Percentiles rank a stretch among this genome's conserved stretches.
phyloP scores from a whole-genome alignment of 1,139 yeast genomes.

The Yamadazyma sp. region DNA sequence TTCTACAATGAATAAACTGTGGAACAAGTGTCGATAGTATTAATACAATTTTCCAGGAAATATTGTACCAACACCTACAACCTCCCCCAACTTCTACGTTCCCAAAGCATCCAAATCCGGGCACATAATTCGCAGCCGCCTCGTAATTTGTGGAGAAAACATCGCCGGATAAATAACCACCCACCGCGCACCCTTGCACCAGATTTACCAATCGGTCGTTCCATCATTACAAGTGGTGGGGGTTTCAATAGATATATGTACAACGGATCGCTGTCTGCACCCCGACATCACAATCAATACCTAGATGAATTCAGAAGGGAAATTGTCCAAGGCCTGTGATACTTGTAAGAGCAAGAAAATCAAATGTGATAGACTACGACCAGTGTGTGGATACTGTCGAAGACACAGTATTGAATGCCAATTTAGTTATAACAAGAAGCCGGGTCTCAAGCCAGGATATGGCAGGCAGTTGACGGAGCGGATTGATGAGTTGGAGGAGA shows the following conservation, averaged over 20 bases:
- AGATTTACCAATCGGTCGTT: not conserved
- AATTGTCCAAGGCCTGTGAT: constrained; percentile 8
- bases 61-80: not conserved
- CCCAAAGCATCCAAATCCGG: not conserved
- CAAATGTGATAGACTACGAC: constrained; percentile 6
- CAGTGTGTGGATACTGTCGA: constrained; percentile 6
- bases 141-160: not conserved
- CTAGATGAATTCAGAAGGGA: constrained; percentile 2
- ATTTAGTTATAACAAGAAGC: constrained; percentile 5
- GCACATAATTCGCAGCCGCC: not conserved
- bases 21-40: too few relatives aligned
- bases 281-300: not conserved
- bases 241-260: not conserved
- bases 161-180: constrained; percentile 1
- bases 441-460: constrained; percentile 7
- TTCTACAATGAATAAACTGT: too few relatives aligned
- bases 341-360: constrained; percentile 6
- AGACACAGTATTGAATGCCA: constrained; percentile 3
- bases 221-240: not conserved
- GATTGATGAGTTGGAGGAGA: constrained; percentile 3
- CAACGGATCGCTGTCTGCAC: not conserved
- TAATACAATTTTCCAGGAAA: too few relatives aligned
- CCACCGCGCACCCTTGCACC: not conserved
- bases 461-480: constrained; percentile 5
- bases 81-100: not conserved